A percentile compares a stretch with the other conserved stretches of the same genome.
Conservation (phyloP, 2,329 filamentous ascomycete genomes). For the Hymenoscyphus scutula region DNA sequence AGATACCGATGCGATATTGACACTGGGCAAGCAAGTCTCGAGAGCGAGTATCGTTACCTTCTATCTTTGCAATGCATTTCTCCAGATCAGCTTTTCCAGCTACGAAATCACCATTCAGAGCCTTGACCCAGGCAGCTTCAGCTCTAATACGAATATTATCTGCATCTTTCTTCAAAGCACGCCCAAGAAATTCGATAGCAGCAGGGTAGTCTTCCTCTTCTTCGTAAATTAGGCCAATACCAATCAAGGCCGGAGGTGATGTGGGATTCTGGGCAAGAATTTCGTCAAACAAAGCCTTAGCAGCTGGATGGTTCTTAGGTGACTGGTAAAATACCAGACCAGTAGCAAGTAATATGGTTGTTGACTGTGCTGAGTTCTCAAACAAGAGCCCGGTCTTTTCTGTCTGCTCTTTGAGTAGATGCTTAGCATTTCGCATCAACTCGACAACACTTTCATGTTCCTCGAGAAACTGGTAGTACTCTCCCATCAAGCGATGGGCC, state of each 20-base stretch:
- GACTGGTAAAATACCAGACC: conserved; percentile 87
- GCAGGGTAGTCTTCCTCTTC: conserved; percentile 86
- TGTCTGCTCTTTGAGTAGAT: conserved; percentile 57
- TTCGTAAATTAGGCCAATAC: conserved; percentile 86
- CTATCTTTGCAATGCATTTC: conserved; percentile 63
- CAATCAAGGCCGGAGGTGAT: conserved; percentile 80
- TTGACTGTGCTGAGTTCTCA: conserved; percentile 67
- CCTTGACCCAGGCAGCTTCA: conserved; percentile 90
- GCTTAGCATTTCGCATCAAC: conserved; percentile 71
- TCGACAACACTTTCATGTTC: conserved; percentile 83
- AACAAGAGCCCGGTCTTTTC: conserved; percentile 68
- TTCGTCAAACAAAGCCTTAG: conserved; percentile 78
- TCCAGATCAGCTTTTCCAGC: conserved; percentile 68
- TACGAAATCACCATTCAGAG: conserved; percentile 73
- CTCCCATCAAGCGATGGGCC: conserved; percentile 76
- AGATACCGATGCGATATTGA: conserved; percentile 82
- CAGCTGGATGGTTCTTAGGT: conserved; percentile 84
- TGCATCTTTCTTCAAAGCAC: conserved; percentile 71
- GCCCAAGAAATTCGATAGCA: conserved; percentile 75
- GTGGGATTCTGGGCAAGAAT: conserved; percentile 73
- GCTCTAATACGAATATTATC: conserved; percentile 75
- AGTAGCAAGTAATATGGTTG: conserved; percentile 79
- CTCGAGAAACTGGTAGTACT: conserved; percentile 81
- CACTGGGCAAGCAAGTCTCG: conserved; percentile 79
- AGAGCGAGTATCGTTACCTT: conserved; percentile 56